Conservation (phyloP, 768 basidiomycete genomes). For the Tylopilus sp. region DNA sequence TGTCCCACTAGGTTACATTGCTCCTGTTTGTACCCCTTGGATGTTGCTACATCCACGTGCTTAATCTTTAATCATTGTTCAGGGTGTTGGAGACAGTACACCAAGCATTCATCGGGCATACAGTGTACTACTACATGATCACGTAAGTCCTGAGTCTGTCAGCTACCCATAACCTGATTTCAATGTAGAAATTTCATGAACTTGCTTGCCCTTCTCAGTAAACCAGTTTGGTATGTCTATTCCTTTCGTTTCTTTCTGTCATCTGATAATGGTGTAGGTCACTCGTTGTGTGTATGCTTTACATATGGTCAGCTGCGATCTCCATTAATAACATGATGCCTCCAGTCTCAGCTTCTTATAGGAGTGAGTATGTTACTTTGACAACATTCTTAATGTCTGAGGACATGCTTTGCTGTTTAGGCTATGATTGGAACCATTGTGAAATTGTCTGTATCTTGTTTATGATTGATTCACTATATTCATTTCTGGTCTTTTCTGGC, state of each 20-base stretch:
- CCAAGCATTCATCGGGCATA: slow-evolving; percentile 49
- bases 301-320: not conserved
- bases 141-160: slow-evolving; percentile 36
- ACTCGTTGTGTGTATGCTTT: slow-evolving; percentile 39
- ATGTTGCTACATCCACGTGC: not conserved
- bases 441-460: slow-evolving; percentile 41
- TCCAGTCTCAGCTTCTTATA: slow-evolving; percentile 42
- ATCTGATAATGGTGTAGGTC: slow-evolving; percentile 39
- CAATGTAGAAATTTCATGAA: slow-evolving; percentile 39
- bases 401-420: slow-evolving; percentile 27
- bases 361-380: slow-evolving; percentile 29
- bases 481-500: not conserved
- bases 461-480: not conserved
- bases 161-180: slow-evolving; percentile 2
- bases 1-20: slow-evolving; percentile 25
- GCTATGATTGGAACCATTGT: slow-evolving; percentile 54
- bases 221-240: slow-evolving; percentile 43
- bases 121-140: slow-evolving; percentile 52
- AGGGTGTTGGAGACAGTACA: slow-evolving; percentile 49
- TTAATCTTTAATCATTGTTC: not conserved
- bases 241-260: not conserved
- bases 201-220: slow-evolving; percentile 34
- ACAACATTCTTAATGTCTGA: slow-evolving; percentile 3
- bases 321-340: not conserved
- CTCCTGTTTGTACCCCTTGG: slow-evolving; percentile 29